Percentiles rank a stretch among this genome's conserved stretches.
phyloP scores from a whole-genome alignment of 208 protist species.

The Leishmania amazonensis region DNA sequence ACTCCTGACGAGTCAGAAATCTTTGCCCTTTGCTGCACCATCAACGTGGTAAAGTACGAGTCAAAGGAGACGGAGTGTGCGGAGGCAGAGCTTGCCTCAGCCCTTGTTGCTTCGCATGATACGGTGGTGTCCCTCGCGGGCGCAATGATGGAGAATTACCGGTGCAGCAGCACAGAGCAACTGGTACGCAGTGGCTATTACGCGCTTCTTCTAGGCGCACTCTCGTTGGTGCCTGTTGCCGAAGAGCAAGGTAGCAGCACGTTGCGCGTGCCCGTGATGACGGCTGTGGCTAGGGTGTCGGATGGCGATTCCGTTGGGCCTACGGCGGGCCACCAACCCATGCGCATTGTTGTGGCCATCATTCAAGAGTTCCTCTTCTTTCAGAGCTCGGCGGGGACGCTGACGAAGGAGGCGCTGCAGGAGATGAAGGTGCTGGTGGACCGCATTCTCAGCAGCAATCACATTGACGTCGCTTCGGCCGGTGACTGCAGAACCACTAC shows the following conservation, averaged over 20 bases:
- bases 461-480: conserved; percentile 45
- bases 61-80: conserved; percentile 1
- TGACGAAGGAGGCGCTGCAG: conserved; percentile 59
- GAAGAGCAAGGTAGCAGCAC: conserved; percentile 13
- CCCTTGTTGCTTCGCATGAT: background rate
- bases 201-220: conserved; percentile 66
- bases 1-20: conserved; percentile 35
- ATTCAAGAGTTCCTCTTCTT: conserved; percentile 91
- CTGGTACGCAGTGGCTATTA: conserved; percentile 82
- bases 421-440: conserved; percentile 58
- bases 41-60: conserved; percentile 82
- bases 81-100: conserved; percentile 8
- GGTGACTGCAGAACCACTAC: background rate
- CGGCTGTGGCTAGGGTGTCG: conserved; percentile 52
- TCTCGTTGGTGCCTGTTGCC: conserved; percentile 45
- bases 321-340: conserved; percentile 38
- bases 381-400: conserved; percentile 66
- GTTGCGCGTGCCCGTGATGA: conserved; percentile 66
- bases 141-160: conserved; percentile 43
- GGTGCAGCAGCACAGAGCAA: conserved; percentile 43
- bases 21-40: conserved; percentile 69
- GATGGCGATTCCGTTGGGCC: conserved; percentile 28
- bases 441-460: conserved; percentile 47
- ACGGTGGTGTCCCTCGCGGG: conserved; percentile 13
- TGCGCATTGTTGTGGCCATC: conserved; percentile 79